Conservation (phyloP, 495 filamentous ascomycete genomes). For the Penicillium canariense region DNA sequence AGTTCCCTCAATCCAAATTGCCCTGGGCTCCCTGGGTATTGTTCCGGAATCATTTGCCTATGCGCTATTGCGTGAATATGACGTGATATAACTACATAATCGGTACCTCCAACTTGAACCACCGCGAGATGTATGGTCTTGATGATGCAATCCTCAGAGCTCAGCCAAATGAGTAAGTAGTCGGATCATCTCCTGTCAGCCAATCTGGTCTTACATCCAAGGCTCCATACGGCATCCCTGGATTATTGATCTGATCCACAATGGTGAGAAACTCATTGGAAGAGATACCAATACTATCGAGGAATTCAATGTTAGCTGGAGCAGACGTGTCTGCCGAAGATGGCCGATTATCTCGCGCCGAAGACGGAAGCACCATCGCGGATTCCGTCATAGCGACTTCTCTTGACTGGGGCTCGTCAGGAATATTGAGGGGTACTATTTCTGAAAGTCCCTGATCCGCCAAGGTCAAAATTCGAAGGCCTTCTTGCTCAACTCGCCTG, state of each 20-base stretch:
- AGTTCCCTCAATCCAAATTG: conserved; percentile 49
- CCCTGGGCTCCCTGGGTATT: conserved; percentile 57
- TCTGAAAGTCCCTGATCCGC: conserved; percentile 1
- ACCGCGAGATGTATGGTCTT: conserved; percentile 62
- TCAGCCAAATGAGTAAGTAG: neutral
- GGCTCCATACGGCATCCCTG: neutral
- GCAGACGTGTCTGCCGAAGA: neutral
- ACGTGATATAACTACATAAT: conserved; percentile 69
- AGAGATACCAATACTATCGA: conserved; percentile 33
- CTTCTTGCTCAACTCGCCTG: conserved; percentile 15
- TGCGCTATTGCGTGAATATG: conserved; percentile 55
- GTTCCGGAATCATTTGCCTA: conserved; percentile 49
- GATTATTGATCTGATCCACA: conserved; percentile 24
- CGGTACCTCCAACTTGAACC: conserved; percentile 63
- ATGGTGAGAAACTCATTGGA: conserved; percentile 32
- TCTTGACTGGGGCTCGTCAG: neutral
- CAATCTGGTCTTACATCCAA: neutral
- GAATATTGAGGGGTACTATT: neutral
- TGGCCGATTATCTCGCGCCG: neutral
- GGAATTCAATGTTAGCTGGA: conserved; percentile 16
- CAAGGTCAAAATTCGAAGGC: conserved; percentile 16
- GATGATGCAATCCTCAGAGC: conserved; percentile 51
- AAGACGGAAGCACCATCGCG: neutral
- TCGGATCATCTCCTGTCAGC: neutral
- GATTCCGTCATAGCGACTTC: neutral